Percentiles rank a stretch among this genome's conserved stretches.
Evolutionary conservation across 345 rosid species (phyloP).

Genomic region (Acer campestre): DNA sequence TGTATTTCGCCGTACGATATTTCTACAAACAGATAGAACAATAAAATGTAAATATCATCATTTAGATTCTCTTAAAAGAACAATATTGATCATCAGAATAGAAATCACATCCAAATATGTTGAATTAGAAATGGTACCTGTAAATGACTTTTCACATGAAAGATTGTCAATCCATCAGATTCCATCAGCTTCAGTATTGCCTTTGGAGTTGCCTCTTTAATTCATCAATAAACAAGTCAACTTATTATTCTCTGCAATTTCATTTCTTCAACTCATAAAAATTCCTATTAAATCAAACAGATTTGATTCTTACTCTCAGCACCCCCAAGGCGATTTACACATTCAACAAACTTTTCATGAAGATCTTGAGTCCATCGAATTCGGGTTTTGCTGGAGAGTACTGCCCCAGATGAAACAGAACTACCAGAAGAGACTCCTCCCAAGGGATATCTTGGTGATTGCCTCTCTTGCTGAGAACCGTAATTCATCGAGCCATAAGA

Average conservation of each 20-base stretch:
- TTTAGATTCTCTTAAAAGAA: background rate
- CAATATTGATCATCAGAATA: background rate
- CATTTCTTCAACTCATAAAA: too few relatives aligned
- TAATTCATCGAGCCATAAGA: slow-evolving; percentile 29
- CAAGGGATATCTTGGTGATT: slow-evolving; percentile 30
- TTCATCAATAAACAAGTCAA: slow-evolving; percentile 17
- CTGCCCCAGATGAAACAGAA: slow-evolving; percentile 28
- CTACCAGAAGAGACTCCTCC: slow-evolving; percentile 21
- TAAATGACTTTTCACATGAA: slow-evolving; percentile 96
- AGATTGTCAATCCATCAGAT: slow-evolving; percentile 82
- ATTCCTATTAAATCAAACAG: background rate
- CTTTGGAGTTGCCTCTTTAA: slow-evolving; percentile 87
- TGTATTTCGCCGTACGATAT: slow-evolving; percentile 83
- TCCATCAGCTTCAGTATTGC: slow-evolving; percentile 90
- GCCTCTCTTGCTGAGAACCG: slow-evolving; percentile 35
- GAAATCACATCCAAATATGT: background rate
- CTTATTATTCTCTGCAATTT: background rate
- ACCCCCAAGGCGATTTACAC: slow-evolving; percentile 84
- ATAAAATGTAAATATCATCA: background rate
- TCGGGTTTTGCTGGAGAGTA: slow-evolving; percentile 50
- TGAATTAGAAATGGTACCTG: slow-evolving; percentile 46
- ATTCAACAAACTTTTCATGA: slow-evolving; percentile 81
- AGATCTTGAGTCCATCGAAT: slow-evolving; percentile 92
- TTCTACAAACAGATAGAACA: slow-evolving; percentile 47
- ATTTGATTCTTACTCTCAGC: slow-evolving; percentile 57